Evolutionary conservation across 352 stramenopile species (phyloP), one percentile per base, ranked within the genome.

Genomic region (Pythium utonaiense): DNA sequence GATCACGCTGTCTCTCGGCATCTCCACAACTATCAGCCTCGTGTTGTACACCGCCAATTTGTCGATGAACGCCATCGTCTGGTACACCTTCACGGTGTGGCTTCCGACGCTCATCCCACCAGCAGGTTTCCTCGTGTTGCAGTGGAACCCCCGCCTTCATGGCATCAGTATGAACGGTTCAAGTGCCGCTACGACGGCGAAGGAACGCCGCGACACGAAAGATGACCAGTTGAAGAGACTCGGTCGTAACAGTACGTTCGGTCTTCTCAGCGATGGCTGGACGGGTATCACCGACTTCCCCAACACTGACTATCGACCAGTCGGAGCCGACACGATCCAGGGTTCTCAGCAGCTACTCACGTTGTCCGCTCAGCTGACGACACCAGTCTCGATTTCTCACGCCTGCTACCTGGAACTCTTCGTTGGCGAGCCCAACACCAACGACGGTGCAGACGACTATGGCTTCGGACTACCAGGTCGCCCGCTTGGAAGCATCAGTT

Each of bases 81-180:
- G 85, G 85, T 91, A 93, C 64, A 65, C 80, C 24, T 88, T 93
- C 50, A 88, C 75, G 10, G 78, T 93, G 45, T 95, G 82, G 79
- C 67, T 93, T 19, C 83, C 81, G 21, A 93, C 77, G 13, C 36
- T 95, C 16, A 73, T 93, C 4, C 85, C 85, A 25, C 78, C 83
- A 3, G 74, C 84, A 17, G 85, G 81, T 0, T 95, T 93, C 67
- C 66, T 95, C 22, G 44, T 93, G 9, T 67, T 95, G n/a, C 83
- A 93, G 61, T 95, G 85, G 85, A 95, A 93, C 55, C 78, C 85
- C 8, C 75, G 83, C 1, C 62, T 93, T 10, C 79, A 91, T 33
- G 75, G 75, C n/a, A 80, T 85, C 67, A 87, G 86, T 42, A 89
- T 75, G 71, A 86, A 81, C 21, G 31, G 52, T n/a, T 14, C 41